These are phyloP conservation scores for Solanum hybrid DNA, from an alignment of 305 asterid genomes.

Conservation along the genomic window DNA sequence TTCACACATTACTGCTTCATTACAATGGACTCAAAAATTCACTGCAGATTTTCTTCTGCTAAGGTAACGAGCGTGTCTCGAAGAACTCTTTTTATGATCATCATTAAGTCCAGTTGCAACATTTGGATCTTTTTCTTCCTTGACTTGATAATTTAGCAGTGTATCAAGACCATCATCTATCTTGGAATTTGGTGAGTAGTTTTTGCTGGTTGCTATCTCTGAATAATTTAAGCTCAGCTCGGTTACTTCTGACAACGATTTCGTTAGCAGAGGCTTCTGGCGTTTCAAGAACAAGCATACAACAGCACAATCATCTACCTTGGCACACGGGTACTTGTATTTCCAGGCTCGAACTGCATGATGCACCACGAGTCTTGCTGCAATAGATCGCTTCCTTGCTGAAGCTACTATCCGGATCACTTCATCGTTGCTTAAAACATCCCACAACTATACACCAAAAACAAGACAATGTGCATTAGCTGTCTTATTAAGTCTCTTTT, in stretches of 20 bases:
- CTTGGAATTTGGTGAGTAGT: neutral
- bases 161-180: conserved; percentile 32
- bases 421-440: conserved; percentile 26
- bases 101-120: neutral
- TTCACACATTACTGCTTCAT: neutral
- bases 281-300: conserved; percentile 27
- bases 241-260: conserved; percentile 21
- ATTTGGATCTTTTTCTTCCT: neutral
- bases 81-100: neutral
- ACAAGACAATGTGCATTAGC: neutral
- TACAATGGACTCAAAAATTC: neutral
- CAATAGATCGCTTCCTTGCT: conserved; percentile 24
- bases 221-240: conserved; percentile 22
- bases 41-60: neutral
- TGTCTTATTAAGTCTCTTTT: neutral
- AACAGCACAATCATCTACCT: conserved; percentile 27
- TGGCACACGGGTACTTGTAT: conserved; percentile 27
- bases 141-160: conserved; percentile 16
- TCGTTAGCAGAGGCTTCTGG: conserved; percentile 19
- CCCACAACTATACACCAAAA: conserved; percentile 21
- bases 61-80: neutral
- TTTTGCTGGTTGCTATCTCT: conserved; percentile 2
- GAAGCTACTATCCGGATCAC: conserved; percentile 30
- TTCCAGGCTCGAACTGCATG: conserved; percentile 30
- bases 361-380: conserved; percentile 27